phyloP scores from a whole-genome alignment of 805 yeast genomes.

The Saccharomycopsis javanensis region DNA sequence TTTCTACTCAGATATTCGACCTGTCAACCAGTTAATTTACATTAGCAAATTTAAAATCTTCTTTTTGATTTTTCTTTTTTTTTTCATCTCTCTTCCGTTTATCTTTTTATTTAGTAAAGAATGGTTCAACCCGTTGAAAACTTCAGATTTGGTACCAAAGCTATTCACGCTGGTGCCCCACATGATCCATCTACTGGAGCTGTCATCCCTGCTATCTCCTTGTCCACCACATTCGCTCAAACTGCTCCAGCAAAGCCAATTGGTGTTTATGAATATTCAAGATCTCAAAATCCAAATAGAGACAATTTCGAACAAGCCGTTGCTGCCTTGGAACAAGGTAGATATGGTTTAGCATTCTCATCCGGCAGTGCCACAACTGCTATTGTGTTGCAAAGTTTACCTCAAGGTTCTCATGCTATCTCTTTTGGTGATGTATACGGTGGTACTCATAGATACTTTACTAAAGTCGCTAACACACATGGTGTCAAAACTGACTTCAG shows the following conservation, averaged over 20 bases:
- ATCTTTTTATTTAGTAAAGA: not conserved
- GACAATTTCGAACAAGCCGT: conserved; percentile 68
- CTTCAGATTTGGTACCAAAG: conserved; percentile 60
- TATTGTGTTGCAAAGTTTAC: conserved; percentile 60
- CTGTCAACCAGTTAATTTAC: too few relatives aligned
- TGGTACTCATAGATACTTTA: conserved; percentile 85
- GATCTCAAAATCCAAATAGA: conserved; percentile 84
- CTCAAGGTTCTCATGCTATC: conserved; percentile 62
- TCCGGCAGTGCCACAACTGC: conserved; percentile 88
- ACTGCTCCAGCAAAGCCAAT: conserved; percentile 66
- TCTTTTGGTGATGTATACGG: conserved; percentile 85
- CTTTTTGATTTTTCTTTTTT: not conserved
- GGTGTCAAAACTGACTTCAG: conserved; percentile 65
- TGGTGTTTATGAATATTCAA: conserved; percentile 73
- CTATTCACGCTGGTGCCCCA: conserved; percentile 75
- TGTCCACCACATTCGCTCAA: conserved; percentile 81
- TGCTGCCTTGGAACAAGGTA: conserved; percentile 70
- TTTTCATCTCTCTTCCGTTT: not conserved
- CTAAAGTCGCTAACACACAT: conserved; percentile 73
- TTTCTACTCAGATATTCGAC: too few relatives aligned
- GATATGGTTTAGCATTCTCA: conserved; percentile 64
- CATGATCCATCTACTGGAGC: conserved; percentile 73
- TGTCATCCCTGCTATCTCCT: conserved; percentile 74
- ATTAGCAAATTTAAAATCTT: too few relatives aligned
- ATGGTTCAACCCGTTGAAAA: conserved; percentile 1